A percentile compares a stretch with the other conserved stretches of the same genome.
Evolutionary conservation across 2,329 filamentous ascomycete species (phyloP).

Genomic region (Botrytis galanthina): DNA sequence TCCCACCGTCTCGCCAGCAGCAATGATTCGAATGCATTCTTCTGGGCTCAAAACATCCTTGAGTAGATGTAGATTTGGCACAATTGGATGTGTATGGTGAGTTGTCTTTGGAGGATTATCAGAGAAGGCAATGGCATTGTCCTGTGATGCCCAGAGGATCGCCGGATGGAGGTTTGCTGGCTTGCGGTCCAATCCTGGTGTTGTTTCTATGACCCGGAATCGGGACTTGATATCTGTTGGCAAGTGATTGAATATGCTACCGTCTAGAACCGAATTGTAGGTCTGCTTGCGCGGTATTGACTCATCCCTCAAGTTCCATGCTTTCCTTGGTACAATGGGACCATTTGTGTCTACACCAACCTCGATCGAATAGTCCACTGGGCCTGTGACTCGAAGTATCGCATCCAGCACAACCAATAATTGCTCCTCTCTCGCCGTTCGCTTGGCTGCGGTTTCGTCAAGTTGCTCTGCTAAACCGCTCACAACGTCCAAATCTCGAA

Average conservation of each 20-base stretch:
- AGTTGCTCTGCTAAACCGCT: conserved; percentile 60
- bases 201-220: conserved; percentile 62
- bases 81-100: conserved; percentile 56
- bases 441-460: conserved; percentile 41
- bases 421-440: conserved; percentile 50
- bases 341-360: conserved; percentile 28
- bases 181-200: conserved; percentile 57
- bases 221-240: conserved; percentile 41
- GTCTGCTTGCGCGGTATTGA: conserved; percentile 44
- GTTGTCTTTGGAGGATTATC: conserved; percentile 49
- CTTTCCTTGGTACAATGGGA: conserved; percentile 48
- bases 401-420: conserved; percentile 62
- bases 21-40: conserved; percentile 66
- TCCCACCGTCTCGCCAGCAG: conserved; percentile 61
- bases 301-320: conserved; percentile 56
- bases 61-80: conserved; percentile 60
- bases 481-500: conserved; percentile 67
- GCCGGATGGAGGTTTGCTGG: conserved; percentile 67
- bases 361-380: conserved; percentile 50
- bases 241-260: conserved; percentile 48
- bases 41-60: conserved; percentile 57
- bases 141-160: conserved; percentile 59
- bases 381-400: conserved; percentile 61
- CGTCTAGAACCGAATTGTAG: conserved; percentile 58
- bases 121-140: conserved; percentile 55